Base-by-base conservation (phyloP, 2,329 filamentous ascomycete genomes). In the Kalaharituber pfeilii region DNA sequence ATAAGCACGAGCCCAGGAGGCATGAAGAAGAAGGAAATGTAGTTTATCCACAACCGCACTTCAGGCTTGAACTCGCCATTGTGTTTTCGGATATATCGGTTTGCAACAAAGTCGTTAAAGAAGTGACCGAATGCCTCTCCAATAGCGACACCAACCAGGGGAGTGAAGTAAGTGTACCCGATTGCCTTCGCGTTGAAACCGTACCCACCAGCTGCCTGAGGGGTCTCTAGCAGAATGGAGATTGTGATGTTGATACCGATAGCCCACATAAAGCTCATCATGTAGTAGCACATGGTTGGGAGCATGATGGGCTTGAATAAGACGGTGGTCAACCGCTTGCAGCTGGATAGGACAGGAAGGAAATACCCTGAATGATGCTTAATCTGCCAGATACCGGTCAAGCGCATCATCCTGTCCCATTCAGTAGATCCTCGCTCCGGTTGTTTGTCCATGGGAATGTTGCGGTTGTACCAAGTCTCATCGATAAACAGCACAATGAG, bases 381-480 rank as follows among this genome's bases (percentile, higher is more conserved):
- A 28, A 66, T 63, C 53, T 67, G 65, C 66, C 66, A 67, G 26
- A 65, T 59, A 8, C 66, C 65, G 18, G 66, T 24, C 2, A 67
- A 53, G 8, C 66, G 57, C 50, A n/a, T n/a, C n/a, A n/a, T n/a
- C n/a, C n/a, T n/a, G n/a, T n/a, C n/a, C n/a, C n/a, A n/a, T n/a
- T n/a, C n/a, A n/a, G n/a, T n/a, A n/a, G n/a, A n/a, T n/a, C n/a
- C n/a, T n/a, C n/a, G n/a, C n/a, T n/a, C n/a, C n/a, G n/a, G n/a
- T n/a, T n/a, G n/a, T n/a, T n/a, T n/a, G n/a, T n/a, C n/a, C n/a
- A n/a, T n/a, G n/a, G n/a, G n/a, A n/a, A n/a, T n/a, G n/a, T n/a
- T n/a, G n/a, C n/a, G n/a, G n/a, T n/a, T n/a, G n/a, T n/a, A 76
- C 64, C 70, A 74, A 0, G 73, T 75, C 63, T 76, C 73, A 18